These are phyloP conservation scores for Sisymbrium irio DNA, from an alignment of 345 rosid species.

Conservation along the genomic window DNA sequence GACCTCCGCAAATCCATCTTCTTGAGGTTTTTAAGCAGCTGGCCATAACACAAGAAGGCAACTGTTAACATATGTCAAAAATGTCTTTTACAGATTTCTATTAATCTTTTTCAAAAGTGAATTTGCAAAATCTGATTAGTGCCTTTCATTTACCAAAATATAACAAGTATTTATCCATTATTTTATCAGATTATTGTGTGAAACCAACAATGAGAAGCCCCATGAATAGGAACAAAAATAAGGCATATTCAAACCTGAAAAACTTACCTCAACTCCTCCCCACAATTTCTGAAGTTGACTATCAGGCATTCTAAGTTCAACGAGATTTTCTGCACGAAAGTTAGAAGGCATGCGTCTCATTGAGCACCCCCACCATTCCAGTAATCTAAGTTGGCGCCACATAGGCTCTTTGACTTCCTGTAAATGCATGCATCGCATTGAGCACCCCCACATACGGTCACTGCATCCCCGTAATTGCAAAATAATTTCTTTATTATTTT, in stretches of 20 bases:
- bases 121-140: background rate
- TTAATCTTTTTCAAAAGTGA: background rate
- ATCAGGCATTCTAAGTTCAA: background rate
- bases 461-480: background rate
- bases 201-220: too few species aligned
- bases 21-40: slow-evolving; percentile 4
- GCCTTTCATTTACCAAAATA: background rate
- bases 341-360: background rate
- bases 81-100: background rate
- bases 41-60: background rate
- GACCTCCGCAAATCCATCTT: background rate
- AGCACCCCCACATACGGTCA: background rate
- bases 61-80: background rate
- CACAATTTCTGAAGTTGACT: background rate
- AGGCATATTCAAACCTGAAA: too few species aligned
- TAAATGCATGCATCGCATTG: background rate
- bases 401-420: background rate
- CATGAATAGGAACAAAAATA: too few species aligned
- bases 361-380: background rate
- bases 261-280: too few species aligned
- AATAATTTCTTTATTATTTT: background rate
- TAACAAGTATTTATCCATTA: background rate
- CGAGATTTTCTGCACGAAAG: background rate
- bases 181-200: too few species aligned
- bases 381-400: background rate